A percentile compares a stretch with the other conserved stretches of the same genome.
Conservation (phyloP, 768 basidiomycete genomes). For the Lactifluus hygrophoroides region DNA sequence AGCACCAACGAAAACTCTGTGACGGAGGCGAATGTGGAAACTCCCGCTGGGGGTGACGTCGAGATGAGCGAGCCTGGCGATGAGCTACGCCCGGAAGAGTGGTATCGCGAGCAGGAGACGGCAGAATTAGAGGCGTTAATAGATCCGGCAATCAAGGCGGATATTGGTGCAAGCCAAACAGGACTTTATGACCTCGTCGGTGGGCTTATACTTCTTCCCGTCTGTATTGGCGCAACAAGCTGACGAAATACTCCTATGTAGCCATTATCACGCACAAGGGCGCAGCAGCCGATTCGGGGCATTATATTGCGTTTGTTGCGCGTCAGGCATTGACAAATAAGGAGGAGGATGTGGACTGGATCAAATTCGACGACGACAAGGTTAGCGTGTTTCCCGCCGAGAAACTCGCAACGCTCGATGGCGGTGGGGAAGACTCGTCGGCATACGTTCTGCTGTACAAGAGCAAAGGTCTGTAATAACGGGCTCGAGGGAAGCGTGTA, state of each 20-base stretch:
- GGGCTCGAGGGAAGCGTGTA: background rate
- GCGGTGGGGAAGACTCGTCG: conserved; percentile 84
- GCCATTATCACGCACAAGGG: conserved; percentile 98
- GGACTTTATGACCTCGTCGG: conserved; percentile 90
- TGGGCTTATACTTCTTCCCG: conserved; percentile 31
- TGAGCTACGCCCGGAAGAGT: conserved; percentile 57
- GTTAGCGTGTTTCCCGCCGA: conserved; percentile 80
- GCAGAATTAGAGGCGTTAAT: conserved; percentile 57
- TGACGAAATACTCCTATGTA: conserved; percentile 25
- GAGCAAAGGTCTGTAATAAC: conserved; percentile 39
- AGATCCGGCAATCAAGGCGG: conserved; percentile 50
- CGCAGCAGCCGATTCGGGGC: conserved; percentile 86
- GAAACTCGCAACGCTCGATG: conserved; percentile 77
- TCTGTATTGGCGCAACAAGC: conserved; percentile 1
- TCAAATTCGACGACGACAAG: conserved; percentile 96
- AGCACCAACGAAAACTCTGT: background rate
- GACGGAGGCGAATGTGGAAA: conserved; percentile 1
- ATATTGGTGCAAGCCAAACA: conserved; percentile 65
- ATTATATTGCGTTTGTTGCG: conserved; percentile 83
- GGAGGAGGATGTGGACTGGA: conserved; percentile 80
- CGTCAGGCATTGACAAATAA: conserved; percentile 22
- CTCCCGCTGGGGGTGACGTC: conserved; percentile 32
- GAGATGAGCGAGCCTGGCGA: conserved; percentile 40
- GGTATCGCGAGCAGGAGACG: conserved; percentile 55
- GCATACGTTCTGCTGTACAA: conserved; percentile 87